phyloP scores from a whole-genome alignment of 768 basidiomycete species.

The Crepidotus variabilis region DNA sequence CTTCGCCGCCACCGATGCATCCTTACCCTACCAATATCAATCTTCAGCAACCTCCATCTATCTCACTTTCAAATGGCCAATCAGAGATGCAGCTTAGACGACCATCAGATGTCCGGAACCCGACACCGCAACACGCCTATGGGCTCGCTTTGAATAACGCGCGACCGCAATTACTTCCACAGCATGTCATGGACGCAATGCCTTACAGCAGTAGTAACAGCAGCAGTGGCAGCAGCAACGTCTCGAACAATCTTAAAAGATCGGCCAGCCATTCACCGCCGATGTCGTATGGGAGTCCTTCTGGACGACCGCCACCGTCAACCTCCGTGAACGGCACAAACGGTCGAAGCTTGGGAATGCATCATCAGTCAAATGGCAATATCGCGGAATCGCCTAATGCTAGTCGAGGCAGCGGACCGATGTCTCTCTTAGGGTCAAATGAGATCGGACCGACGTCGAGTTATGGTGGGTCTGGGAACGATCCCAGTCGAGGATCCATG shows the following conservation, averaged over 20 bases:
- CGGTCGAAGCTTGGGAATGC: conserved; percentile 11
- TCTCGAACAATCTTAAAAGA: conserved; percentile 15
- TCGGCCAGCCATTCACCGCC: conserved; percentile 23
- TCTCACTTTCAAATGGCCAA: conserved; percentile 13
- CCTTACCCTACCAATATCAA: conserved; percentile 20
- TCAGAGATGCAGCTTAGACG: conserved; percentile 24
- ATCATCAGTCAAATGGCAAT: conserved; percentile 9
- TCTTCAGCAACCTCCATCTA: conserved; percentile 13
- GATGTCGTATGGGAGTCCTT: conserved; percentile 13
- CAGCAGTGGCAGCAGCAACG: conserved; percentile 18
- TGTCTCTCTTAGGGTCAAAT: not conserved
- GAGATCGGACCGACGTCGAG: conserved; percentile 13
- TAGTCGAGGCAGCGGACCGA: conserved; percentile 5
- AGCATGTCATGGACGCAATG: conserved; percentile 21
- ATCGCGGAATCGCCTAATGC: conserved; percentile 13
- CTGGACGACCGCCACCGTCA: conserved; percentile 15
- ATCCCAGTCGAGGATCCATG: conserved; percentile 8
- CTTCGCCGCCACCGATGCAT: conserved; percentile 33
- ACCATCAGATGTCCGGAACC: conserved; percentile 28
- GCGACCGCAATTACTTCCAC: conserved; percentile 24
- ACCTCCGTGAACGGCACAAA: conserved; percentile 9
- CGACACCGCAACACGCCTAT: conserved; percentile 10
- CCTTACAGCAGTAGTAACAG: conserved; percentile 17
- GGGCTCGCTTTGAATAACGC: conserved; percentile 16
- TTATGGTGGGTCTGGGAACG: conserved; percentile 17